Evolutionary conservation across 2,329 filamentous ascomycete species (phyloP).

Genomic region (Chaetomium strumarium): DNA sequence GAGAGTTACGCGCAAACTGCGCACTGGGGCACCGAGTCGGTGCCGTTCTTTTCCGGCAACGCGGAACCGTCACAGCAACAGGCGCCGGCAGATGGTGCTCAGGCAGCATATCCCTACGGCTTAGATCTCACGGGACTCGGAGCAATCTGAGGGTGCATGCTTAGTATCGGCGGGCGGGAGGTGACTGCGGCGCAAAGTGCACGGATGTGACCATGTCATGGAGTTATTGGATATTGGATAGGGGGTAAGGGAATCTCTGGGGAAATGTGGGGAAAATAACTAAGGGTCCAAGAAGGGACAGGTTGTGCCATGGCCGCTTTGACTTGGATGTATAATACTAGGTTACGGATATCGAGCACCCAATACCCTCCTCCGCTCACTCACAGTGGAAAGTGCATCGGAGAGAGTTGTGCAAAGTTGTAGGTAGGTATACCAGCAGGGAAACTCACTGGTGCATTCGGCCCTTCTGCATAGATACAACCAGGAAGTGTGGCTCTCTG

Average conservation of each 20-base stretch:
- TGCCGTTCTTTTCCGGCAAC: conserved; percentile 44
- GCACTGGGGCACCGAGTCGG: conserved; percentile 48
- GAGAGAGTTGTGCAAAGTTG: too few relatives aligned
- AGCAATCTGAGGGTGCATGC: conserved; percentile 2
- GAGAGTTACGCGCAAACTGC: conserved; percentile 53
- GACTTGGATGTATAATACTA: too few relatives aligned
- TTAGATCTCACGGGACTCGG: conserved; percentile 7
- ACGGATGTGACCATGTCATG: too few relatives aligned
- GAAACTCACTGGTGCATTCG: conserved; percentile 16
- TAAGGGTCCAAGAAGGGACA: too few relatives aligned
- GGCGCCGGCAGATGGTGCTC: conserved; percentile 5
- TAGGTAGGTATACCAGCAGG: background rate
- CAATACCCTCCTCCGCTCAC: too few relatives aligned
- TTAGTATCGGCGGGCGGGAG: background rate
- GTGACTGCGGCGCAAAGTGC: background rate
- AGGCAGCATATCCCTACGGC: conserved; percentile 14
- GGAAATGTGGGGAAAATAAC: too few relatives aligned
- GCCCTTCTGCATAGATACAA: conserved; percentile 20
- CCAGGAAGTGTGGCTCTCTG: conserved; percentile 4
- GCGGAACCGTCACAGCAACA: conserved; percentile 18
- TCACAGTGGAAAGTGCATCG: too few relatives aligned
- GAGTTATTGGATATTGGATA: too few relatives aligned
- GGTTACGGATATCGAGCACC: too few relatives aligned
- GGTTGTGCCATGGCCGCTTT: too few relatives aligned
- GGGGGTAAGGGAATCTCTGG: too few relatives aligned